Conservation (phyloP, 805 yeast genomes). For the Scheffersomyces amazonensis region DNA sequence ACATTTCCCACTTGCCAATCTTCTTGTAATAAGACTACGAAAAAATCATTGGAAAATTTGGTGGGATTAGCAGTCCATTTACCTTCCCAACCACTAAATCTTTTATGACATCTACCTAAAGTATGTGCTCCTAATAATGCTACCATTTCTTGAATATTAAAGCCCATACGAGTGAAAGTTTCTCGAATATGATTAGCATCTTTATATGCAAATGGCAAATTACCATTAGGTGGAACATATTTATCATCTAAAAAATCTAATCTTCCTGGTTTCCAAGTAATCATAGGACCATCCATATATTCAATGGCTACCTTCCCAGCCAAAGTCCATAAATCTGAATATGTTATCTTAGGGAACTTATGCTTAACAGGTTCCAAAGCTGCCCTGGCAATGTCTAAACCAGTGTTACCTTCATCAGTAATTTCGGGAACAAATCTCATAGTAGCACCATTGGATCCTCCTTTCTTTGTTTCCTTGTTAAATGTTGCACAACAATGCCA, state of each 20-base stretch:
- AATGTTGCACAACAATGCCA: constrained; percentile 90
- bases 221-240: constrained; percentile 44
- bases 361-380: constrained; percentile 54
- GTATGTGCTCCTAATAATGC: constrained; percentile 74
- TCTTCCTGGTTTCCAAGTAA: constrained; percentile 55
- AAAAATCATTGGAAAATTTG: constrained; percentile 72
- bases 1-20: constrained; percentile 47
- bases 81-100: constrained; percentile 78
- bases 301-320: constrained; percentile 68
- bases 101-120: constrained; percentile 71
- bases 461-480: constrained; percentile 50
- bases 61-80: constrained; percentile 88
- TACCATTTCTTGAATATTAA: constrained; percentile 69
- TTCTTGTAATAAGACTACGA: constrained; percentile 34
- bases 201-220: constrained; percentile 49
- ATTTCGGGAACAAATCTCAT: constrained; percentile 45
- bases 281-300: constrained; percentile 60
- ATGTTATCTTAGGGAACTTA: constrained; percentile 58
- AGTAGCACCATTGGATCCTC: constrained; percentile 68
- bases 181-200: constrained; percentile 44
- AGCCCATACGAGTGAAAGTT: constrained; percentile 51
- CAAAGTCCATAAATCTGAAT: constrained; percentile 70
- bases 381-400: constrained; percentile 51
- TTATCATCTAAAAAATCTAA: constrained; percentile 26
- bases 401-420: constrained; percentile 50